phyloP scores from a whole-genome alignment of 768 basidiomycete species.

The Collybia sp. region DNA sequence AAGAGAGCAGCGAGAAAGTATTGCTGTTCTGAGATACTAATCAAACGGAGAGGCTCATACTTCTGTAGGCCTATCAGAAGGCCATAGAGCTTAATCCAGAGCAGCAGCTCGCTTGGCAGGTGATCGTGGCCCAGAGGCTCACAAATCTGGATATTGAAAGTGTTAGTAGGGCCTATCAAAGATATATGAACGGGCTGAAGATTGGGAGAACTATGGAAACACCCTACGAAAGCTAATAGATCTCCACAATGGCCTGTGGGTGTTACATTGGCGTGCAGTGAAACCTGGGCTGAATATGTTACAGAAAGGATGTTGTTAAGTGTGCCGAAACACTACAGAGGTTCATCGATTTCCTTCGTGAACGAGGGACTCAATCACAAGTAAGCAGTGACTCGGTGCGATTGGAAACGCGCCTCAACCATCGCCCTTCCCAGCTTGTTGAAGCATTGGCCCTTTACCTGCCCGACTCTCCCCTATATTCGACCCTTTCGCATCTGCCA shows the following conservation, averaged over 20 bases:
- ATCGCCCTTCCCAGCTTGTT: conserved; percentile 45
- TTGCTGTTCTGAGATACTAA: conserved; percentile 5
- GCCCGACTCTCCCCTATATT: conserved; percentile 64
- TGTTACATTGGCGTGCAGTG: neutral
- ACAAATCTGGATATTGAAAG: neutral
- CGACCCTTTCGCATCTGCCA: conserved; percentile 61
- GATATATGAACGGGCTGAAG: conserved; percentile 60
- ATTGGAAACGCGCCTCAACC: conserved; percentile 1
- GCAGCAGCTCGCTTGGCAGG: conserved; percentile 85
- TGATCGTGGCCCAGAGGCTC: conserved; percentile 23
- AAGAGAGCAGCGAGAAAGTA: conserved; percentile 84
- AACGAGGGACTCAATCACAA: conserved; percentile 56
- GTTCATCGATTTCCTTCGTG: conserved; percentile 55
- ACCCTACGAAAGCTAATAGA: conserved; percentile 53
- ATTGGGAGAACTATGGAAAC: conserved; percentile 55
- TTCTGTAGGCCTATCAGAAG: conserved; percentile 64
- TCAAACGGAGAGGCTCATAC: conserved; percentile 9
- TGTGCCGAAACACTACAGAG: conserved; percentile 82
- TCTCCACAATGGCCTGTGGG: conserved; percentile 56
- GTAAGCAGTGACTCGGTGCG: conserved; percentile 27
- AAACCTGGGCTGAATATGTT: conserved; percentile 1
- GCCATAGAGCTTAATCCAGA: conserved; percentile 68
- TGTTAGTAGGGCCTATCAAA: conserved; percentile 60
- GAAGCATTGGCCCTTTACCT: conserved; percentile 66
- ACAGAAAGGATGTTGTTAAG: conserved; percentile 70